Conservation (phyloP, 2,329 filamentous ascomycete species). For the Fusarium sp. region DNA sequence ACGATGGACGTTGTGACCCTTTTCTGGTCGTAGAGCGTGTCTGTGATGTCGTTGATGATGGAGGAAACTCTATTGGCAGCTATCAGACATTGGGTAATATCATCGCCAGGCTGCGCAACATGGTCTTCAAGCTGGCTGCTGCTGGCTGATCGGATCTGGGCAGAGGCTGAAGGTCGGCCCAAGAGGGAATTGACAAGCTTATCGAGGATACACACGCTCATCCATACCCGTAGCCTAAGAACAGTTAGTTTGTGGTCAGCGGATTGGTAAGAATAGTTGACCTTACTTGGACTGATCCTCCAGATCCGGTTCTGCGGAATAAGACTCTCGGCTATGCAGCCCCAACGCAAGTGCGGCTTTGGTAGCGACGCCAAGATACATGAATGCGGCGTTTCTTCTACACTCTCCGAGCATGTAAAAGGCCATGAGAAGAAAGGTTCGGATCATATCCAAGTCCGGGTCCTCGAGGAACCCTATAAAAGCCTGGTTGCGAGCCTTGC, state of each 20-base stretch:
- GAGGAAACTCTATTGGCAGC: slow-evolving; percentile 54
- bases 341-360: slow-evolving; percentile 66
- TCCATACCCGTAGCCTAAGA: slow-evolving; percentile 48
- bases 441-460: slow-evolving; percentile 41
- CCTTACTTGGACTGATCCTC: slow-evolving; percentile 36
- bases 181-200: slow-evolving; percentile 52
- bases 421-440: slow-evolving; percentile 63
- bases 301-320: slow-evolving; percentile 19
- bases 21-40: slow-evolving; percentile 54
- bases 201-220: slow-evolving; percentile 52
- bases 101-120: slow-evolving; percentile 26
- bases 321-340: slow-evolving; percentile 53
- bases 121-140: slow-evolving; percentile 18
- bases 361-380: slow-evolving; percentile 69
- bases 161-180: slow-evolving; percentile 50
- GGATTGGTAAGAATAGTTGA: rapidly evolving
- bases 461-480: slow-evolving; percentile 42
- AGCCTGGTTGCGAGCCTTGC: slow-evolving; percentile 48
- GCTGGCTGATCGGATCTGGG: slow-evolving; percentile 25
- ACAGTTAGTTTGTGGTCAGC: neutral
- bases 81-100: slow-evolving; percentile 47
- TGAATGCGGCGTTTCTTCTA: slow-evolving; percentile 70
- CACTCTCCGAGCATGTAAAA: slow-evolving; percentile 73
- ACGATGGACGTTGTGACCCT: slow-evolving; percentile 46
- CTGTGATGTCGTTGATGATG: slow-evolving; percentile 56